Conservation (phyloP, 2,329 filamentous ascomycete species). For the Talaromyces sp. region DNA sequence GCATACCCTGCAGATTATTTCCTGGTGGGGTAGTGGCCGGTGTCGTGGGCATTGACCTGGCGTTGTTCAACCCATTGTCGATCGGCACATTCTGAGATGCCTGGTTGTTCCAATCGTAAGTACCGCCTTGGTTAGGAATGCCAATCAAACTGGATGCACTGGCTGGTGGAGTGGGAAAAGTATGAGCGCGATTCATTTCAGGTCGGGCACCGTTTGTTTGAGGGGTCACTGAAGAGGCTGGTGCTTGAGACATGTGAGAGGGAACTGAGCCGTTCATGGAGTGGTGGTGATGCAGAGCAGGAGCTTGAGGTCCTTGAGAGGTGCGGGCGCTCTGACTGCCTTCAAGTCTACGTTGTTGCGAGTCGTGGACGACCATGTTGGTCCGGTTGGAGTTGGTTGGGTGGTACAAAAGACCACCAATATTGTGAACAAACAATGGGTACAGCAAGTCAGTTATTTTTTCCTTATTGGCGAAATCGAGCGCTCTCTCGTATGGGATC, state of each 20-base stretch:
- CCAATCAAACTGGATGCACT: slow-evolving; percentile 82
- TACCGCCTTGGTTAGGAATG: slow-evolving; percentile 67
- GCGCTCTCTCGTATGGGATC: slow-evolving; percentile 96
- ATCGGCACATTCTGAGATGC: slow-evolving; percentile 70
- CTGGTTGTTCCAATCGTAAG: slow-evolving; percentile 71
- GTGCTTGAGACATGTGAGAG: slow-evolving; percentile 60
- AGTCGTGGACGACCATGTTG: slow-evolving; percentile 81
- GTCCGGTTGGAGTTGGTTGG: slow-evolving; percentile 74
- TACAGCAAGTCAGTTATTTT: slow-evolving; percentile 96
- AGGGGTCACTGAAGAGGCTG: slow-evolving; percentile 58
- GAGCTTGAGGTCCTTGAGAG: slow-evolving; percentile 61
- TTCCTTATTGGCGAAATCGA: slow-evolving; percentile 99
- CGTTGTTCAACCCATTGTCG: slow-evolving; percentile 70
- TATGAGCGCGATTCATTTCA: slow-evolving; percentile 76
- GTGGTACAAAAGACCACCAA: slow-evolving; percentile 87
- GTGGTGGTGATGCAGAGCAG: slow-evolving; percentile 58
- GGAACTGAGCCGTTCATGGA: slow-evolving; percentile 59
- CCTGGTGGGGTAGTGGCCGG: slow-evolving; percentile 86
- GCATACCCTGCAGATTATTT: slow-evolving; percentile 69
- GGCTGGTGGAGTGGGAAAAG: slow-evolving; percentile 88
- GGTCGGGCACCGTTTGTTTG: slow-evolving; percentile 59
- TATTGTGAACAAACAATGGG: slow-evolving; percentile 95
- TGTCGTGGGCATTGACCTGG: slow-evolving; percentile 83
- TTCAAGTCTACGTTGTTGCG: slow-evolving; percentile 69
- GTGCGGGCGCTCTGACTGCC: slow-evolving; percentile 51